These are phyloP conservation scores for Globisporangium apiculatum DNA, from an alignment of 352 stramenopile genomes.

Conservation along the genomic window DNA sequence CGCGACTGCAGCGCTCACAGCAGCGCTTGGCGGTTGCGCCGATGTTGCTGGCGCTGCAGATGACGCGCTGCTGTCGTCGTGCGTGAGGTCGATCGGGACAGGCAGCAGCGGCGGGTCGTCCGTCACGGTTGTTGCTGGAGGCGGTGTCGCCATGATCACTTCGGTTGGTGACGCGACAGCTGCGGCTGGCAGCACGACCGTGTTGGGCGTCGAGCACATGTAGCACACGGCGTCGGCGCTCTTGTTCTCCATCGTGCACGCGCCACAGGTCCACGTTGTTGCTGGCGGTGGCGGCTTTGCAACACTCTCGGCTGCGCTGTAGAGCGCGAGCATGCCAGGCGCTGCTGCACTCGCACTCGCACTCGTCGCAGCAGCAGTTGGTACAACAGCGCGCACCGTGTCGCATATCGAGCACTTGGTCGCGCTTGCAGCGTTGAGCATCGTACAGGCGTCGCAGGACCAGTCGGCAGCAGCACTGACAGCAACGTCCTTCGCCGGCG, in stretches of 20 bases:
- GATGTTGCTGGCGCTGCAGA: conserved; percentile 1
- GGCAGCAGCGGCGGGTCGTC: conserved; percentile 15
- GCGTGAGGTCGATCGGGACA: conserved; percentile 29
- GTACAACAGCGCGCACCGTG: conserved; percentile 21
- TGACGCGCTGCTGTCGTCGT: conserved; percentile 12
- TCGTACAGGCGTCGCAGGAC: conserved; percentile 74
- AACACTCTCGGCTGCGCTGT: conserved; percentile 46
- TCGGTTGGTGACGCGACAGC: conserved; percentile 18
- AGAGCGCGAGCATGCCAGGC: conserved; percentile 52
- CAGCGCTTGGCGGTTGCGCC: not conserved
- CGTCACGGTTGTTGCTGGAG: conserved; percentile 11
- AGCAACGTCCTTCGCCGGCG: conserved; percentile 7
- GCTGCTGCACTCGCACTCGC: conserved; percentile 23
- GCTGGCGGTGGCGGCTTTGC: not conserved
- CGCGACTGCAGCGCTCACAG: conserved; percentile 19
- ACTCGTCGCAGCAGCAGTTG: conserved; percentile 9
- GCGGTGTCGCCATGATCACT: conserved; percentile 24
- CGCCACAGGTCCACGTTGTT: conserved; percentile 42
- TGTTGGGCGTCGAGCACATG: conserved; percentile 56
- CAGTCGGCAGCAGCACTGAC: conserved; percentile 38
- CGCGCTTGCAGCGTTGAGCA: conserved; percentile 49
- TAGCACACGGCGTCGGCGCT: conserved; percentile 42
- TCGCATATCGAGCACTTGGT: conserved; percentile 75
- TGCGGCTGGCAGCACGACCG: conserved; percentile 6
- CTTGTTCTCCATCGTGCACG: conserved; percentile 82